Evolutionary conservation across 2,329 filamentous ascomycete species (phyloP).

Genomic region (Metarhizium guizhouense): DNA sequence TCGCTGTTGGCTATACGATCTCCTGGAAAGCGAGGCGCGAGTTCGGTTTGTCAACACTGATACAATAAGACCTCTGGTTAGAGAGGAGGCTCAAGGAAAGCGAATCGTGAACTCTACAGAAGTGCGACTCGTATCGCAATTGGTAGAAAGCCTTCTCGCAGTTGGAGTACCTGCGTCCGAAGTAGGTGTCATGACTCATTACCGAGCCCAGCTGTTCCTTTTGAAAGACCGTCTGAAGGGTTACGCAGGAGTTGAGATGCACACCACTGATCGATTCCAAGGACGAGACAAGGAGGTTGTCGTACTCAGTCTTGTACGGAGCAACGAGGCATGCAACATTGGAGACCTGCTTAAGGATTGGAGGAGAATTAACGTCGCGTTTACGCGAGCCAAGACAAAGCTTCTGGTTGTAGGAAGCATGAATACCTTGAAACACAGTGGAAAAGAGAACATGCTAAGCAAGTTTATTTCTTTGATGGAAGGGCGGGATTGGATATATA

Average conservation of each 20-base stretch:
- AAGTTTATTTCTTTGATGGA: constrained; percentile 73
- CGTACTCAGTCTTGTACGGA: constrained; percentile 78
- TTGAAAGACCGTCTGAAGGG: constrained; percentile 63
- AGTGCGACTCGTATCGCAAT: constrained; percentile 64
- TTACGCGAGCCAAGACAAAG: constrained; percentile 89
- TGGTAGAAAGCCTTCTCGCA: constrained; percentile 70
- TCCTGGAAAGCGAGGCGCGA: constrained; percentile 61
- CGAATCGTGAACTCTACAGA: constrained; percentile 86
- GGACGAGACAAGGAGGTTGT: constrained; percentile 92
- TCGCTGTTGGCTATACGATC: constrained; percentile 67
- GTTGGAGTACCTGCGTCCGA: constrained; percentile 65
- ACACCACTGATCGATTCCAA: constrained; percentile 95
- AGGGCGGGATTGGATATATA: constrained; percentile 66
- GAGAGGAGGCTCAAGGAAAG: constrained; percentile 70
- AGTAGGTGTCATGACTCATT: constrained; percentile 94
- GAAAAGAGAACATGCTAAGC: constrained; percentile 65
- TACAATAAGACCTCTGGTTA: constrained; percentile 49
- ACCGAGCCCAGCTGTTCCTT: constrained; percentile 81
- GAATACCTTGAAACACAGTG: constrained; percentile 65
- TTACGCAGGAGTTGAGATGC: constrained; percentile 69
- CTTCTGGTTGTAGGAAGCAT: constrained; percentile 79
- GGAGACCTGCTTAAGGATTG: constrained; percentile 88
- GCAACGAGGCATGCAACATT: constrained; percentile 73
- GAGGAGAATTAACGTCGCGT: constrained; percentile 89
- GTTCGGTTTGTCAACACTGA: constrained; percentile 91